Base-by-base conservation (phyloP, 75 land plant species). In the Ceratopteris richardii region DNA sequence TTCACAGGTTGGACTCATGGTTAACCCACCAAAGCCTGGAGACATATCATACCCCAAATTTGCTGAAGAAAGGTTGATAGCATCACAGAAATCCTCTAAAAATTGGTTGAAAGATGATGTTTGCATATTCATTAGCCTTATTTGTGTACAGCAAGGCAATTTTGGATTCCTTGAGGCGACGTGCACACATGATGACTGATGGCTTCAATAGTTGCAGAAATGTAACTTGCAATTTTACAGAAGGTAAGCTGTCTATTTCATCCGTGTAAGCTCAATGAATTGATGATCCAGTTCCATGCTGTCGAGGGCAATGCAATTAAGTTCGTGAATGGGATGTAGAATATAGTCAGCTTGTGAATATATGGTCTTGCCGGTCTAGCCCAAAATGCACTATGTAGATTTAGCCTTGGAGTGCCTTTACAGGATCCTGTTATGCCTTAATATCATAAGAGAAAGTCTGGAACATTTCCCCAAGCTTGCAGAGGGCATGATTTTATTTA, bases 101-200 rank as follows among this genome's bases (percentile, higher is more conserved):
- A n/a, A 1, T 52, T 13, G 23, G 54, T 24, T 46, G 4, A 18
- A 46, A 21, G 13, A 46, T 46, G 17, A n/a, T 5, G 22, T 2
- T 46, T 46, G 50, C 37, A 4, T 9, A 33, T 33, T 33, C 9
- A 33, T 33, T 33, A 33, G 37, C 22, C 50, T 46, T 46, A 5
- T 14, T 2, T 2, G 3, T 10, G 36, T 78, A 60, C 91, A 94
- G 96, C 66, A 72, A 83, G 65, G 96, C 83, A 19, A 73, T 90
- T 46, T 81, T 89, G 17, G 81, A 81, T 44, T 94, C 96, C 16
- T 60, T 94, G 62, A 78, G 85, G 68, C 80, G 79, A 55, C 83
- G 98, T 67, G 96, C 98, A 36, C 96, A 75, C 29, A 74, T 90
- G 18, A 94, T 94, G 98, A 94, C 98, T 31, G 88, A 89, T 77